A percentile compares a stretch with the other conserved stretches of the same genome.
Conservation (phyloP, 129 eudicot species). For the Flaveria robusta region DNA sequence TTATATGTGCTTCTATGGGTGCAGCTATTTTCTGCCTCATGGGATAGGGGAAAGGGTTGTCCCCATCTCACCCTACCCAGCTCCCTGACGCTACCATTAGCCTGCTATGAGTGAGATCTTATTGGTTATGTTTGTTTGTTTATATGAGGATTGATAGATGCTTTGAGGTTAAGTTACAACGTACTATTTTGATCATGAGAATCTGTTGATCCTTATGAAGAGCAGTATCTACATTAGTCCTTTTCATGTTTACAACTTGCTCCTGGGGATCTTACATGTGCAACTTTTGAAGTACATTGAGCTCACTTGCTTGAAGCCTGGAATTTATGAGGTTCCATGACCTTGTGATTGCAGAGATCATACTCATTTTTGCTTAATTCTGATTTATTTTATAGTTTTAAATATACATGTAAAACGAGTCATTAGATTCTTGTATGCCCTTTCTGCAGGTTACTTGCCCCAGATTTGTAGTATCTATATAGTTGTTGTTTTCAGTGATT, state of each 20-base stretch:
- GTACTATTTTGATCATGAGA: not conserved
- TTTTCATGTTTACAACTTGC: slow-evolving; percentile 5
- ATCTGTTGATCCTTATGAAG: not conserved
- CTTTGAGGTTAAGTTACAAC: slow-evolving; percentile 10
- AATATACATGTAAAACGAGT: not conserved
- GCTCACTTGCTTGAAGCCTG: not conserved
- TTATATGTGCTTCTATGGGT: not conserved
- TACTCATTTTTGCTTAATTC: not conserved
- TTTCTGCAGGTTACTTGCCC: slow-evolving; percentile 15
- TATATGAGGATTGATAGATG: not conserved
- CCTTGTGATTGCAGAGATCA: slow-evolving; percentile 2
- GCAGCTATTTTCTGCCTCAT: no score
- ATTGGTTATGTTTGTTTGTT: no score
- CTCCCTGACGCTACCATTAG: no score
- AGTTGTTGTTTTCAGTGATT: slow-evolving; percentile 5
- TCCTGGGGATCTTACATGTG: not conserved
- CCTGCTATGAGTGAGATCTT: no score
- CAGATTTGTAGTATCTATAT: slow-evolving; percentile 9
- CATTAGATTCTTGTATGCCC: slow-evolving; percentile 1
- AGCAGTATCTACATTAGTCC: not conserved
- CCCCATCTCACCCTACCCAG: no score
- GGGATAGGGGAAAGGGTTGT: no score
- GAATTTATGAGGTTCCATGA: slow-evolving; percentile 8
- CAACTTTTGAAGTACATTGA: not conserved
- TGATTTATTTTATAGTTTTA: not conserved